Evolutionary conservation across 176 grass and related monocot species (phyloP).

Genomic region (Bonia amplexicaulis): DNA sequence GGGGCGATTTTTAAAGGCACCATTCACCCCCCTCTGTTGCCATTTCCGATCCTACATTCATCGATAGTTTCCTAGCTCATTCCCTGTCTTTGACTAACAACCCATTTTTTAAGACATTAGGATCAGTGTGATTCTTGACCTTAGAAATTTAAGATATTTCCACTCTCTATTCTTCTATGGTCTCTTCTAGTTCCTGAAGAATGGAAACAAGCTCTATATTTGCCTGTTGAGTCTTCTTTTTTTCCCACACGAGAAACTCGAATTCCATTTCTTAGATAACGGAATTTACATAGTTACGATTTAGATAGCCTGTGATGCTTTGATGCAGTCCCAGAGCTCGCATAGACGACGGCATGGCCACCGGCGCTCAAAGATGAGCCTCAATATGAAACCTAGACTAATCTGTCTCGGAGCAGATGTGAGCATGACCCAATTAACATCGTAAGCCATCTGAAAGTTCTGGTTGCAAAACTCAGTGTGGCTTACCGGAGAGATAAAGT

Average conservation of each 20-base stretch:
- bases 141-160: slow-evolving; percentile 55
- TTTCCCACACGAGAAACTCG: no score
- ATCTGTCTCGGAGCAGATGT: not conserved
- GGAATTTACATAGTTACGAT: not conserved
- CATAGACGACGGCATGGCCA: not conserved
- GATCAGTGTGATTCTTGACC: slow-evolving; percentile 18
- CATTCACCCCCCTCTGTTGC: no score
- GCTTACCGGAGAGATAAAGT: not conserved
- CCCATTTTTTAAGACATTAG: slow-evolving; percentile 15
- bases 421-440: not conserved
- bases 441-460: not conserved
- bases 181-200: slow-evolving; percentile 85
- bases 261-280: no score
- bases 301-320: not conserved
- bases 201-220: slow-evolving; percentile 83
- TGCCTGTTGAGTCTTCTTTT: slow-evolving; percentile 66
- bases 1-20: no score
- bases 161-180: slow-evolving; percentile 61
- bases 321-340: not conserved
- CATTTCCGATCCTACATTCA: no score
- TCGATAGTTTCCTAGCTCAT: slow-evolving; percentile 41
- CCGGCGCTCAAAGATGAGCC: not conserved
- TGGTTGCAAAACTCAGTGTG: not conserved
- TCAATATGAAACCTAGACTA: not conserved
- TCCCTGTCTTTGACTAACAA: slow-evolving; percentile 28